phyloP scores from a whole-genome alignment of 495 filamentous ascomycete species.

The Aspergillus homomorphus region DNA sequence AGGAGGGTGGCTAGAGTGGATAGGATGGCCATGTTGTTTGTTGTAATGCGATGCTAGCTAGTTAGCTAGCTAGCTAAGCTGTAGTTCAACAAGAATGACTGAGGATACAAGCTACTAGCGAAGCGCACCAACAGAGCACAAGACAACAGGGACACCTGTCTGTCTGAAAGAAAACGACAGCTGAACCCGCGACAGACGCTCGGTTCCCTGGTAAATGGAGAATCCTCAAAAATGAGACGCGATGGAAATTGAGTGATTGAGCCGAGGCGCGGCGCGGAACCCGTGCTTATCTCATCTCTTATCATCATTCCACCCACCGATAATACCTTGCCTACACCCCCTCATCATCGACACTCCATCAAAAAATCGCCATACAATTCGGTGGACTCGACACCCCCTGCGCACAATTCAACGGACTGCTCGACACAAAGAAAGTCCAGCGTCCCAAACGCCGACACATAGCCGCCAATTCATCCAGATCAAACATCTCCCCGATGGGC shows the following conservation, averaged over 20 bases:
- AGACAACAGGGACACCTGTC: neutral
- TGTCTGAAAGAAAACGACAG: neutral
- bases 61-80: neutral
- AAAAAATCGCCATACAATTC: conserved; percentile 49
- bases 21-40: neutral
- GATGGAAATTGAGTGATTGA: neutral
- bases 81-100: neutral
- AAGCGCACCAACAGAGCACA: neutral
- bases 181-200: neutral
- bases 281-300: neutral
- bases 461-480: conserved; percentile 54
- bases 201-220: too few relatives aligned
- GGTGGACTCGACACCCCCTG: conserved; percentile 45
- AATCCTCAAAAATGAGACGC: neutral
- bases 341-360: conserved; percentile 5
- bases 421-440: conserved; percentile 72
- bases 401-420: conserved; percentile 56
- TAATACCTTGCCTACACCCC: neutral
- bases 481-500: conserved; percentile 66
- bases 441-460: conserved; percentile 52
- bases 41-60: neutral
- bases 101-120: neutral
- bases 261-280: neutral
- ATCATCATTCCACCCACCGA: neutral
- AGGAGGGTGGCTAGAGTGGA: conserved; percentile 13